Conservation (phyloP, 1,284 basidiomycete genomes). For the Ustanciosporium gigantosporum region DNA sequence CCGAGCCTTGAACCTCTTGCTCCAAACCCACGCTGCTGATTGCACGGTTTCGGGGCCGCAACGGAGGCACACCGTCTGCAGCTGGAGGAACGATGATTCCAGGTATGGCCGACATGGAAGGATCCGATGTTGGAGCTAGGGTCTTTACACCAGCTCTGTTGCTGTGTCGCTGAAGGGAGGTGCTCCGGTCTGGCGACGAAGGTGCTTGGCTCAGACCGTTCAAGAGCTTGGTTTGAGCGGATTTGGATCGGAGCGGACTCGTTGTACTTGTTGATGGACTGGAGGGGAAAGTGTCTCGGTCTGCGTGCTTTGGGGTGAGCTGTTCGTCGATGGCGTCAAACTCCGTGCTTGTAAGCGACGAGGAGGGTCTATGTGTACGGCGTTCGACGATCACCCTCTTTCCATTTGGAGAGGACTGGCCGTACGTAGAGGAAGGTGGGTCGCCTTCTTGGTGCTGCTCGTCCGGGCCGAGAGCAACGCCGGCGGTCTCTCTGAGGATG, state of each 20-base stretch:
- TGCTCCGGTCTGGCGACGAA: constrained; percentile 28
- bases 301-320: background rate
- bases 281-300: too few relatives aligned
- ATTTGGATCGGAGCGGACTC: background rate
- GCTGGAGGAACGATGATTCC: constrained; percentile 5
- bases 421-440: background rate
- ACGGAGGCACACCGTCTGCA: background rate
- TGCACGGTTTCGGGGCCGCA: constrained; percentile 8
- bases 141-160: background rate
- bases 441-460: background rate
- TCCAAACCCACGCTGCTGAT: constrained; percentile 30
- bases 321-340: constrained; percentile 10
- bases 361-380: constrained; percentile 4
- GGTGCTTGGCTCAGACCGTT: constrained; percentile 1
- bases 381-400: constrained; percentile 30
- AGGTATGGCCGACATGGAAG: constrained; percentile 11
- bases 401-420: background rate
- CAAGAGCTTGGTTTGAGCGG: background rate
- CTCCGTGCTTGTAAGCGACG: constrained; percentile 5
- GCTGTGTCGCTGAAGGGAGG: constrained; percentile 16
- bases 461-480: constrained; percentile 12
- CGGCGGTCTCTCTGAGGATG: constrained; percentile 29
- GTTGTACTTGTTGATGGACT: background rate
- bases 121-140: constrained; percentile 1
- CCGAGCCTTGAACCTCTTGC: constrained; percentile 24